These are phyloP conservation scores for Aspergillus saccharolyticus DNA, from an alignment of 495 filamentous ascomycete species.

Conservation along the genomic window DNA sequence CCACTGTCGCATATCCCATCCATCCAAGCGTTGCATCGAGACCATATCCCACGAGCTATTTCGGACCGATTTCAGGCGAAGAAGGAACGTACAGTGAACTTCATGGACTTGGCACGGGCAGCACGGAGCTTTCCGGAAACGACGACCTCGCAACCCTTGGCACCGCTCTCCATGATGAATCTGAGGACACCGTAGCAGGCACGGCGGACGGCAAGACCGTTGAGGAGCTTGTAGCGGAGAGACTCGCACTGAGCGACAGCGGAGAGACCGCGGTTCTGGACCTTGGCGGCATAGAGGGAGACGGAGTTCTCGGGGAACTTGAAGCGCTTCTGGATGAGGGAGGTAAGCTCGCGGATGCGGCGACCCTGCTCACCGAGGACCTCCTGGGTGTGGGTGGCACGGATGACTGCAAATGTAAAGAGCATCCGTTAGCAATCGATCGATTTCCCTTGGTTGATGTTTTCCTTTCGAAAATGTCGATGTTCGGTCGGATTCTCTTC, in stretches of 20 bases:
- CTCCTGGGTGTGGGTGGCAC: slow-evolving; percentile 99
- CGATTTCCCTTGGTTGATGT: neutral
- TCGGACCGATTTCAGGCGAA: neutral
- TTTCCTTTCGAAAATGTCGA: slow-evolving; percentile 6
- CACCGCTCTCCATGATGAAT: slow-evolving; percentile 99
- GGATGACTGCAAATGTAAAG: slow-evolving; percentile 63
- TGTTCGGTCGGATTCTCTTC: slow-evolving; percentile 2
- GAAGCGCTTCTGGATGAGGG: slow-evolving; percentile 99
- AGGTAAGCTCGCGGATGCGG: slow-evolving; percentile 99
- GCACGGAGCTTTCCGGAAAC: slow-evolving; percentile 98
- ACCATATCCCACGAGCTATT: neutral
- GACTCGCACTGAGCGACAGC: slow-evolving; percentile 99
- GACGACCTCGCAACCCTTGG: slow-evolving; percentile 99
- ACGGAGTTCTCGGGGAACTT: slow-evolving; percentile 99
- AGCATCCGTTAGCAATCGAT: slow-evolving; percentile 35
- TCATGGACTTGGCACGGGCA: slow-evolving; percentile 99
- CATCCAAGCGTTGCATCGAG: neutral
- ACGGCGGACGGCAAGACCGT: slow-evolving; percentile 94
- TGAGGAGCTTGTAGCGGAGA: slow-evolving; percentile 98
- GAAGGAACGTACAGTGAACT: slow-evolving; percentile 77
- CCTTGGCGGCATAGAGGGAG: slow-evolving; percentile 99
- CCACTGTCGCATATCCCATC: neutral
- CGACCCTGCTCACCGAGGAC: slow-evolving; percentile 99
- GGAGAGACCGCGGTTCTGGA: slow-evolving; percentile 99
- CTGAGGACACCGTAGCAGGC: slow-evolving; percentile 99